Percentiles rank a stretch among this genome's conserved stretches.
phyloP scores from a whole-genome alignment of 129 eudicot species.

The Helichrysum umbraculigerum region DNA sequence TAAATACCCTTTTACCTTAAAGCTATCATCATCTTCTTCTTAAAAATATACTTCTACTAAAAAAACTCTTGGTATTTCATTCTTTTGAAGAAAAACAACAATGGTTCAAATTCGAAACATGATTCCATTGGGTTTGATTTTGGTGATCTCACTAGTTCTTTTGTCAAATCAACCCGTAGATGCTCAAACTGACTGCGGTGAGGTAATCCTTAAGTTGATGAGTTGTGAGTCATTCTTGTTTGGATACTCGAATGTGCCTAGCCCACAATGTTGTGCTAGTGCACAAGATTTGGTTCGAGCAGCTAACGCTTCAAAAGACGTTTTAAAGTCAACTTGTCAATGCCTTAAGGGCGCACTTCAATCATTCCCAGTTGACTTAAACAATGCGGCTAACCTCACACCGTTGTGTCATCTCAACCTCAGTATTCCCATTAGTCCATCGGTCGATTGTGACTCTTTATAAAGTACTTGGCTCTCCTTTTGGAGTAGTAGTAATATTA shows the following conservation, averaged over 20 bases:
- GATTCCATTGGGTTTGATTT: neutral
- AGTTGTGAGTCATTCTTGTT: constrained; percentile 21
- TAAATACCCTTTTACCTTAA: too few species aligned
- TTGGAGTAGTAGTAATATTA: neutral
- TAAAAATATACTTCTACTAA: neutral
- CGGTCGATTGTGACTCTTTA: constrained; percentile 14
- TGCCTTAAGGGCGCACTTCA: constrained; percentile 22
- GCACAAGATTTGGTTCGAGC: constrained; percentile 27
- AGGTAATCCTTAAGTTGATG: constrained; percentile 2
- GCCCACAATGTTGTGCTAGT: constrained; percentile 25
- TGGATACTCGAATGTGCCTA: constrained; percentile 4
- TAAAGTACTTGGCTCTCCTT: constrained; percentile 8
- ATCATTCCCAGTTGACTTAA: constrained; percentile 8
- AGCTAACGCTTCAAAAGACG: constrained; percentile 27
- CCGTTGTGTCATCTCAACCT: constrained; percentile 25
- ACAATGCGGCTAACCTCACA: constrained; percentile 25
- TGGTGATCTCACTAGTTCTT: neutral
- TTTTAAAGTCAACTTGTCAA: constrained; percentile 21
- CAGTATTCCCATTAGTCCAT: constrained; percentile 10
- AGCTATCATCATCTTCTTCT: too few species aligned
- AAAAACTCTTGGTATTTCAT: neutral
- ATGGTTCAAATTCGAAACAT: constrained; percentile 19
- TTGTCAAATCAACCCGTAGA: neutral
- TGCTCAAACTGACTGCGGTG: constrained; percentile 11
- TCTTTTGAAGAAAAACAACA: neutral